A percentile compares a stretch with the other conserved stretches of the same genome.
Evolutionary conservation across 2,329 filamentous ascomycete genomes (phyloP).

Genomic region (Hysterium pulicare): DNA sequence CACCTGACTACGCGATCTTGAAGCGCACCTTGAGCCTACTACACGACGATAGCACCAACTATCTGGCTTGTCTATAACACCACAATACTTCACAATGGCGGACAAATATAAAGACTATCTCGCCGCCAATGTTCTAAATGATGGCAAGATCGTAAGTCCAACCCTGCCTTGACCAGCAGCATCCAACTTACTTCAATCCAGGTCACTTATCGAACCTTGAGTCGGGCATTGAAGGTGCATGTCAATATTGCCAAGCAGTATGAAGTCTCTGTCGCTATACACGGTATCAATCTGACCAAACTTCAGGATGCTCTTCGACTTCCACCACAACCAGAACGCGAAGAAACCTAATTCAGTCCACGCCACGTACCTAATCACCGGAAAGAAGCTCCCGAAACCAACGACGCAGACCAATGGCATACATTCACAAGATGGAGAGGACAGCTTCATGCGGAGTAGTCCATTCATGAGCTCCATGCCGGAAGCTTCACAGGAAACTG

Average conservation of each 20-base stretch:
- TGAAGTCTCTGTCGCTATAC: constrained; percentile 22
- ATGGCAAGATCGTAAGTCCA: constrained; percentile 64
- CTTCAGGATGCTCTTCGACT: constrained; percentile 78
- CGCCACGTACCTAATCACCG: constrained; percentile 87
- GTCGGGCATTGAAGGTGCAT: constrained; percentile 77
- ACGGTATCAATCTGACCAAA: constrained; percentile 15
- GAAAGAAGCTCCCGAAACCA: constrained; percentile 51
- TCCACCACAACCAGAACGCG: constrained; percentile 72
- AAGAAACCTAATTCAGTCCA: constrained; percentile 73
- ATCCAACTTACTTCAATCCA: constrained; percentile 37
- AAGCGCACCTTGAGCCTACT: constrained; percentile 3
- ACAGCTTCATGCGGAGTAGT: constrained; percentile 65
- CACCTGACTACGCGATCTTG: constrained; percentile 22
- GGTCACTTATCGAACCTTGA: constrained; percentile 85
- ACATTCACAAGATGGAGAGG: constrained; percentile 55
- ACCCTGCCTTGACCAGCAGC: neutral
- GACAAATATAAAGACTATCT: constrained; percentile 68
- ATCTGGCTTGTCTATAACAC: no score
- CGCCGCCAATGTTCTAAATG: constrained; percentile 70
- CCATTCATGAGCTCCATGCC: constrained; percentile 66
- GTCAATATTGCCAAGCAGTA: constrained; percentile 88
- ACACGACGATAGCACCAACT: constrained; percentile 7
- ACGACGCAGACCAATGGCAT: constrained; percentile 35
- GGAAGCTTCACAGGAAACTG: constrained; percentile 38
- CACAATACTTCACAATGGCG: constrained; percentile 28